Conservation (phyloP, 805 yeast genomes). For the Spathaspora arborariae region DNA sequence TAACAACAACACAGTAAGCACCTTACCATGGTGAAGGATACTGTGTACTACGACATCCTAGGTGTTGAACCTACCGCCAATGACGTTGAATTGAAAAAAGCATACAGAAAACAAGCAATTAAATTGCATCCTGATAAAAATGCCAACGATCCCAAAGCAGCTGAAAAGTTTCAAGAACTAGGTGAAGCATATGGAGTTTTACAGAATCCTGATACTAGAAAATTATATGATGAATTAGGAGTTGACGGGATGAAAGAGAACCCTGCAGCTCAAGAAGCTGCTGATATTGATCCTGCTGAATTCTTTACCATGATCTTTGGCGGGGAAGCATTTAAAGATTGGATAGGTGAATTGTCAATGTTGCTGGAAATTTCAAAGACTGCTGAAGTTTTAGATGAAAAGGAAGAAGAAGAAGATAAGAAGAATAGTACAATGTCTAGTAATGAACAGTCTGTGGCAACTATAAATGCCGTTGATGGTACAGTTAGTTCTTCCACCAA, state of each 20-base stretch:
- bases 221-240: conserved; percentile 80
- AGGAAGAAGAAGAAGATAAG: conserved; percentile 27
- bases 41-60: conserved; percentile 79
- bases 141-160: conserved; percentile 90
- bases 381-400: conserved; percentile 46
- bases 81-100: conserved; percentile 82
- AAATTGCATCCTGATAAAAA: conserved; percentile 93
- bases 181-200: conserved; percentile 73
- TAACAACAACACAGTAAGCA: too few relatives aligned
- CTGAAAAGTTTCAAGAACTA: conserved; percentile 73
- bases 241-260: conserved; percentile 47
- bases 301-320: conserved; percentile 82
- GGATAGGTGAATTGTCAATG: conserved; percentile 81
- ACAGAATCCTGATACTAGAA: conserved; percentile 66
- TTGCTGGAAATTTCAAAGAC: conserved; percentile 69
- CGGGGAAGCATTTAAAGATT: conserved; percentile 72
- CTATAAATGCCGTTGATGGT: conserved; percentile 4
- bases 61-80: conserved; percentile 69
- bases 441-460: conserved; percentile 1
- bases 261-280: conserved; percentile 66
- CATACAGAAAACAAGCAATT: conserved; percentile 88
- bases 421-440: not conserved
- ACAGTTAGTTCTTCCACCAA: conserved; percentile 4
- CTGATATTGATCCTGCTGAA: conserved; percentile 72
- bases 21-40: conserved; percentile 70